Base-by-base conservation (phyloP, 2,329 filamentous ascomycete genomes). In the Juglanconis oblonga region DNA sequence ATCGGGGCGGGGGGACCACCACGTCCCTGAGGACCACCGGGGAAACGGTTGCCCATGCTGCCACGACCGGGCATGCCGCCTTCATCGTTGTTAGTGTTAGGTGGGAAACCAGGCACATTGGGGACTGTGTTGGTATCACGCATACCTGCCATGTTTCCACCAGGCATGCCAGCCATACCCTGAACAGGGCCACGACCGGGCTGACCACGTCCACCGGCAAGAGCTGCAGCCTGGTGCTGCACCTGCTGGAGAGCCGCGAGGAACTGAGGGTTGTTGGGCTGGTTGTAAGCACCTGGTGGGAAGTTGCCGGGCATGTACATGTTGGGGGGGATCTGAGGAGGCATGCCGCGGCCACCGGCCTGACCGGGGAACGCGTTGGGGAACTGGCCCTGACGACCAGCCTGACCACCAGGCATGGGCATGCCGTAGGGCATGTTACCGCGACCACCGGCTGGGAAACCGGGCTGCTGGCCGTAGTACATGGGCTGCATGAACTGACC, bases 401-500 rank as follows among this genome's bases (percentile, higher is more conserved):
- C 89, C 73, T 92, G 91, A 67, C 88, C 87, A 69, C 83, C 85
- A 61, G 90, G 89, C 74, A 88, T 83, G 62, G 80, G 82, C 78
- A 89, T 85, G 59, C 79, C 83, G 54, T 88, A 89, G 55, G 84
- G 84, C 76, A 89, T 85, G 58, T 85, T 86, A 62, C 87, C 86
- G 59, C 86, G 84, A 62, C 80, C 84, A 64, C 69, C 74, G 70
- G 84, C 81, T 65, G 88, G 80, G 80, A 88, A 89, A 62, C 82
- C 83, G 65, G 88, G 87, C 80, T 92, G 86, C 77, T 92, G 87
- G 55, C 90, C 89, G 75, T 96, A 96, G 84, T 95, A 98, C 80
- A 98, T 92, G 61, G 91, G 87, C 74, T 91, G 91, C 84, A 96
- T 94, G 83, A 84, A 92, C 74, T 90, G 89, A 78, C 89, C 90